phyloP scores from a whole-genome alignment of 257 asterid species.

The Solanum rostratum region DNA sequence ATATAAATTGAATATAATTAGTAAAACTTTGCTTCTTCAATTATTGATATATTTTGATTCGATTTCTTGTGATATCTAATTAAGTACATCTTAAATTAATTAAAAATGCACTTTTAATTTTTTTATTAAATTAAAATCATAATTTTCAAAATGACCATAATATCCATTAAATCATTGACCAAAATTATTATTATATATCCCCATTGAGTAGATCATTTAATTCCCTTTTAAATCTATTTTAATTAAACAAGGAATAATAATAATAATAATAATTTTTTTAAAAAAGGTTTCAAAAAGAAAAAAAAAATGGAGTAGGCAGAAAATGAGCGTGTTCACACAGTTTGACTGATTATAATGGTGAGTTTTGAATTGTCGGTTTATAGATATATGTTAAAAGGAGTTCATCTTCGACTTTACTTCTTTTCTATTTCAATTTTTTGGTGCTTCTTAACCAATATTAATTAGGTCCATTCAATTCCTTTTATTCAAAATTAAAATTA shows the following conservation, averaged over 20 bases:
- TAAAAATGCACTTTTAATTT: too few relatives aligned
- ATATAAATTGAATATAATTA: background rate
- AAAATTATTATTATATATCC: too few relatives aligned
- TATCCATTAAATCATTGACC: background rate
- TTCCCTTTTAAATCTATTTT: background rate
- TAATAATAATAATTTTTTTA: too few relatives aligned
- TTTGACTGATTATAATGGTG: background rate
- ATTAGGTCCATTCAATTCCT: background rate
- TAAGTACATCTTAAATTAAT: background rate
- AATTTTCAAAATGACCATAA: background rate
- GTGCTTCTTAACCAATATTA: background rate
- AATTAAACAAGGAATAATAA: too few relatives aligned
- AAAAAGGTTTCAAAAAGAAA: too few relatives aligned
- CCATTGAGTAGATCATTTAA: background rate
- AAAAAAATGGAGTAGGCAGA: background rate
- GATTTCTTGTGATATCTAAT: too few relatives aligned
- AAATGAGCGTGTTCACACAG: background rate
- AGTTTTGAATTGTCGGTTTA: constrained; percentile 30
- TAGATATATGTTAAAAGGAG: background rate
- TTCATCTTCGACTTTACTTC: constrained; percentile 15
- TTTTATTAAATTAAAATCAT: too few relatives aligned
- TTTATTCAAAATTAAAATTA: too few relatives aligned
- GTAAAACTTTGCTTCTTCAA: background rate
- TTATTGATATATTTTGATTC: too few relatives aligned
- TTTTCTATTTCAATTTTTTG: background rate